phyloP scores from a whole-genome alignment of 179 eudicot species.

The Camellia oleifera region DNA sequence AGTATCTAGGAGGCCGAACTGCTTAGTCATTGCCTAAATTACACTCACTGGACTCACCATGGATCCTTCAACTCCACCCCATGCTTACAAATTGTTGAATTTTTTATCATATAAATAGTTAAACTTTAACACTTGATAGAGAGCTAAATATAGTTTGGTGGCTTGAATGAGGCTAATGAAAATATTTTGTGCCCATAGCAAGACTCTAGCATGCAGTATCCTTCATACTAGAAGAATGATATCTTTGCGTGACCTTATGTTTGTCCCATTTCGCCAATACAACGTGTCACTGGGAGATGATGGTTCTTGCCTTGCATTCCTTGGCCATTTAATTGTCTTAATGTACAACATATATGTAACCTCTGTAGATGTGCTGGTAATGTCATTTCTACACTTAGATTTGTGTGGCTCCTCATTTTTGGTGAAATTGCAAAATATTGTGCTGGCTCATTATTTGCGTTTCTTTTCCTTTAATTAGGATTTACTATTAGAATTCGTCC shows the following conservation, averaged over 20 bases:
- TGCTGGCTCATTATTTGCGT: neutral
- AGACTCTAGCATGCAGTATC: neutral
- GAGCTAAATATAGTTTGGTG: neutral
- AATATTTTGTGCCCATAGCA: neutral
- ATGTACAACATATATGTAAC: neutral
- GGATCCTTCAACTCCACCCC: neutral
- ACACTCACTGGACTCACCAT: neutral
- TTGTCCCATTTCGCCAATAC: neutral
- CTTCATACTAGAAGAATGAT: neutral
- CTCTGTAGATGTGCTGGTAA: slow-evolving; percentile 4
- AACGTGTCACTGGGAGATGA: neutral
- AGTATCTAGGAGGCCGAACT: too few relatives aligned
- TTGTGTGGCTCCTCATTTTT: neutral
- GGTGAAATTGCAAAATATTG: neutral
- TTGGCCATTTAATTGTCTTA: slow-evolving; percentile 10
- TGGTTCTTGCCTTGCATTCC: neutral
- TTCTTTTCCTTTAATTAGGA: neutral
- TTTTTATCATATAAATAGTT: neutral
- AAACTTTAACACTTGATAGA: neutral
- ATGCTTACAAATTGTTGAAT: neutral
- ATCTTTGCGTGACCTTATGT: neutral
- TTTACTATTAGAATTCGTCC: neutral
- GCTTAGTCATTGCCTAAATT: too few relatives aligned
- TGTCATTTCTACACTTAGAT: slow-evolving; percentile 1
- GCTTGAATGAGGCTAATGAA: neutral